phyloP scores from a whole-genome alignment of 2,329 filamentous ascomycete genomes.

The Colletotrichum abscissum region DNA sequence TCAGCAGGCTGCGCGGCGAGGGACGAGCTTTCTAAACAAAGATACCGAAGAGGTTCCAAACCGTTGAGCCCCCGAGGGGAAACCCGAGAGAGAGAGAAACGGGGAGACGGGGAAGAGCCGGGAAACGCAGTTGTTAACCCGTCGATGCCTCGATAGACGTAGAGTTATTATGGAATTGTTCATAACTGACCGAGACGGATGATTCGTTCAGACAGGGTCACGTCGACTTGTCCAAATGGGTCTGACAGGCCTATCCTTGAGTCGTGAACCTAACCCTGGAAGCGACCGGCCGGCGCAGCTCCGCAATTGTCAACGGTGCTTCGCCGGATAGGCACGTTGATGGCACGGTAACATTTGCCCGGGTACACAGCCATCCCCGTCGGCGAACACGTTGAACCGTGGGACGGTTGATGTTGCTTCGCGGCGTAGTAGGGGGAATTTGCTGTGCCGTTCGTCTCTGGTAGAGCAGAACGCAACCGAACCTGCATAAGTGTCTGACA shows the following conservation, averaged over 20 bases:
- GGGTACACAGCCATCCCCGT: constrained; percentile 10
- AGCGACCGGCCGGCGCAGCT: constrained; percentile 11
- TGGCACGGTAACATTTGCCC: constrained; percentile 23
- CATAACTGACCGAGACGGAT: constrained; percentile 2
- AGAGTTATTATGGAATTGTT: constrained; percentile 10
- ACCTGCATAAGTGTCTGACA: neutral
- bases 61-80: neutral
- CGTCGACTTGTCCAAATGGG: neutral
- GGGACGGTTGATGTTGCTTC: neutral
- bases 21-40: constrained; percentile 6
- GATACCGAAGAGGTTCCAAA: neutral
- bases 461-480: neutral
- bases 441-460: neutral
- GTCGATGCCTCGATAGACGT: neutral
- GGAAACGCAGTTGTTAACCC: constrained; percentile 2
- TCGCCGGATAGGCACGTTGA: constrained; percentile 3
- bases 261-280: constrained; percentile 17
- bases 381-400: neutral
- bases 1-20: neutral
- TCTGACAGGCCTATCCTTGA: constrained; percentile 1
- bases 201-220: constrained; percentile 20
- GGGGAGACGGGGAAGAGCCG: neutral
- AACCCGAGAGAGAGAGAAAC: neutral
- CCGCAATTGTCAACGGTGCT: constrained; percentile 9
- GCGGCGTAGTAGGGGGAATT: neutral